phyloP scores from a whole-genome alignment of 352 stramenopile genomes.

The Pelagophyceae sp. region DNA sequence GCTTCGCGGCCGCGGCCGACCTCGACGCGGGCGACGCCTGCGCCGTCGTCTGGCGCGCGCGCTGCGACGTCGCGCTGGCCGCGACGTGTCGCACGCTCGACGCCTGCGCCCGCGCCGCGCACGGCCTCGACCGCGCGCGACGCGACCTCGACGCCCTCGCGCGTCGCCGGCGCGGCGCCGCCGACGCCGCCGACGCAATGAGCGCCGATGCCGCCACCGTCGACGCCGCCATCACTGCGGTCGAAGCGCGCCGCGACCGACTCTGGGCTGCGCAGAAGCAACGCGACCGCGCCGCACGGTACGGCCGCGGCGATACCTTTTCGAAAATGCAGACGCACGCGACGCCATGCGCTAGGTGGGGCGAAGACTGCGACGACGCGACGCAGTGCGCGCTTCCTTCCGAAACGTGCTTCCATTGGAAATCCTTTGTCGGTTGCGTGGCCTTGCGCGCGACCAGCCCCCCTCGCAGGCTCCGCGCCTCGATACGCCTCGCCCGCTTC shows the following conservation, averaged over 20 bases:
- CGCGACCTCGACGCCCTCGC: not conserved
- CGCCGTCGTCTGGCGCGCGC: too few species aligned
- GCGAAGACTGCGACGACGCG: not conserved
- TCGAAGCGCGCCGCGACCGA: not conserved
- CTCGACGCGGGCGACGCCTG: too few species aligned
- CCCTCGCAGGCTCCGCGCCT: not conserved
- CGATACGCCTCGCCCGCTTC: not conserved
- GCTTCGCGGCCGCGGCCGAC: too few species aligned
- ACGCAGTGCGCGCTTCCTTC: not conserved
- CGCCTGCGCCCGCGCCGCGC: too few species aligned
- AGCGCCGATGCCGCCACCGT: not conserved
- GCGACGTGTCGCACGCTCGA: too few species aligned
- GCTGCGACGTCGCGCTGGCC: too few species aligned
- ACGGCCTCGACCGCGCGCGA: not conserved
- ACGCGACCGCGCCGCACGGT: not conserved
- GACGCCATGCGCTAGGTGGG: not conserved
- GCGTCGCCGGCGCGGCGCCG: too few species aligned
- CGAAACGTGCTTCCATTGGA: not conserved
- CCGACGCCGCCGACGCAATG: not conserved
- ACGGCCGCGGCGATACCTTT: not conserved
- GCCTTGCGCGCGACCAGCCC: too few species aligned
- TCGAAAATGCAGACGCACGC: not conserved
- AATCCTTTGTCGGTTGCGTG: too few species aligned
- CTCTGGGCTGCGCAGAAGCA: not conserved
- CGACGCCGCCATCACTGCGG: not conserved